Evolutionary conservation across 2,329 filamentous ascomycete genomes (phyloP), one percentile per base, ranked within the genome.

Genomic region (Elsinoe necatrix): DNA sequence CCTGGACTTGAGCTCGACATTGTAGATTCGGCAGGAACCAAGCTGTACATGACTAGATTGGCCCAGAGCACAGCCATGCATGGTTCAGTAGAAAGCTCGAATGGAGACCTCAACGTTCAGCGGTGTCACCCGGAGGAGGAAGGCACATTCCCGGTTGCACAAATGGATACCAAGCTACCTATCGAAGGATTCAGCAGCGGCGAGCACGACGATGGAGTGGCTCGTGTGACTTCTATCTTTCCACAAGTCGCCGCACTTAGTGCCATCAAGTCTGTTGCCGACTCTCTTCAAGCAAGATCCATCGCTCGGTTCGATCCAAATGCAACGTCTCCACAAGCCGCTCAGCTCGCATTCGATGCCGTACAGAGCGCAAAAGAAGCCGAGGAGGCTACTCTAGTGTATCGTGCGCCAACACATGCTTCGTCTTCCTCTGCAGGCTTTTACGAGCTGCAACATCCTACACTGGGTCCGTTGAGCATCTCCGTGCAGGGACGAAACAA

Each of bases 301-400:
- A 72, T 90, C 4, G 85, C 86, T 1, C 74, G 84, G 0, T 77
- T 87, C 12, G 87, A 87, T 70, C 86, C 87, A 1, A 72, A 75
- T 1, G 80, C 83, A 0, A 83, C 84, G 11, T 80, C 83, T 0
- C 80, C 79, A 43, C 84, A 82, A 1, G 72, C 83, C 1, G 82
- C 85, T 58, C 76, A 78, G 23, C 72, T 83, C 2, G 75, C 79
- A 42, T 82, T 86, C 65, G 74, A 78, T 1, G 74, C 78, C 0
- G 78, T 84, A 8, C 75, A 83, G 3, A 75, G 77, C 58, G 80
- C 83, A 31, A 85, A 85, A 0, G 82, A 86, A 66, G 77, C 80
- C 29, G 85, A 89, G 70, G 83, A 81, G 62, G 86, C 82, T 21
- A 78, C 83, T 1, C 78, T 91, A 1, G 81, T 87, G n/a, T 89